Evolutionary conservation across 208 protist species (phyloP), one percentile per base, ranked within the genome.

Genomic region (Trypanosoma caninum): DNA sequence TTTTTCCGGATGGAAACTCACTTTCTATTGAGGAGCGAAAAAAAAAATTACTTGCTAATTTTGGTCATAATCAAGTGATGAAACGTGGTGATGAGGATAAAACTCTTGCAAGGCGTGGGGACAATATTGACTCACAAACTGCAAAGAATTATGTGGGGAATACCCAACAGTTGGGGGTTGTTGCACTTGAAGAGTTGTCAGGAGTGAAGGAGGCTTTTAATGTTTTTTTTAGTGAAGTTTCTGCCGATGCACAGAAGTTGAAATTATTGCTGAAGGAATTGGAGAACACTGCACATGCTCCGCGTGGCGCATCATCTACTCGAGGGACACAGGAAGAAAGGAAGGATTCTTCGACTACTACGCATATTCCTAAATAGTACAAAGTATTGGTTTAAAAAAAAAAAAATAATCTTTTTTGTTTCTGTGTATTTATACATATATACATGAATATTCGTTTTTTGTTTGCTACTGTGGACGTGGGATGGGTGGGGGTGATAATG

Each of bases 1-100:
- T 94, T 72, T 94, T 94, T 63, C 90, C 90, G 1, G 73, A 89
- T 28, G 71, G 71, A 23, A 59, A 80, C 38, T 86, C 74, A 45
- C 46, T 95, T 14, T 65, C 80, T 16, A 59, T 95, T 23, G 40
- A 46, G 31, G 37, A 52, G 45, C 51, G 5, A 11, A 34, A 0
- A 42, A 38, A 59, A 23, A 37, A 45, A 3, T 8, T 33, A 10
- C 22, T 27, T 7, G 23, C 14, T 25, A 52, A 28, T 52, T 34
- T 13, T 4, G 41, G 41, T 22, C 18, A 46, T 7, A 46, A 38
- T 7, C 9, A 7, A 14, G 34, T 13, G 13, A 14, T 38, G 13
- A 38, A 38, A 13, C 7, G 34, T 38, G 34, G 34, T 38, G 34
- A 13, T 38, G 13, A 38, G 8, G 18, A 47, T 47, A 47, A 47